Evolutionary conservation across 306 rosid species (phyloP), one percentile per base, ranked within the genome.

Genomic region (Begonia fuchsioides): DNA sequence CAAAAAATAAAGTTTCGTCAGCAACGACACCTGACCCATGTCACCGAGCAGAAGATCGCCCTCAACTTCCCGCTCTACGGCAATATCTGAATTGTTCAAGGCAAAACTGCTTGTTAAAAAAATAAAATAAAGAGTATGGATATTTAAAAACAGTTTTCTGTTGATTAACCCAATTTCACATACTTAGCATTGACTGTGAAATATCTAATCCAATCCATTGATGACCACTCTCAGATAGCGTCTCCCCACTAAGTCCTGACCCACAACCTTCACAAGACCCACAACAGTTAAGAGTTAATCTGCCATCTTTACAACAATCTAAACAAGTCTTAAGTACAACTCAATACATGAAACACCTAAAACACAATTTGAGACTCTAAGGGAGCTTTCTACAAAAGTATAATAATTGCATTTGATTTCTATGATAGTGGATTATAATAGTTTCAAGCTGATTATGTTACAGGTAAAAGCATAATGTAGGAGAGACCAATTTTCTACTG

Each of bases 121-220:
- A 39, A 9, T 52, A 8, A 20, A 12, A 58, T 49, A 15, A 38
- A 57, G 44, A 38, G 46, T 13, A 1, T 3, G 14, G 10, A 39
- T 44, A n/a, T 26, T 3, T 15, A 26, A 41, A 43, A 1, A 26
- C 47, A 48, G 38, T 32, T 49, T n/a, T 44, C 35, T 15, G 8
- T 26, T 26, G 35, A 26, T 26, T 44, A 41, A 41, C 14, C n/a
- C 12, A 41, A 10, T n/a, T 38, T 9, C 38, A 53, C 86, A 51
- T 77, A 90, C 97, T 56, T 46, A 90, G 95, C 97, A 90, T 90
- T n/a, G 97, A 90, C 14, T 58, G 72, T 16, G 97, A 90, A 51
- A 90, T 90, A 54, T 90, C 97, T 43, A 81, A 61, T 48, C 97
- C 97, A 58, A 90, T 76, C 97, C 97, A 90, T 11, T 90, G 86